Evolutionary conservation across 176 grass and related monocot genomes (phyloP).

Genomic region (Ensete ventricosum): DNA sequence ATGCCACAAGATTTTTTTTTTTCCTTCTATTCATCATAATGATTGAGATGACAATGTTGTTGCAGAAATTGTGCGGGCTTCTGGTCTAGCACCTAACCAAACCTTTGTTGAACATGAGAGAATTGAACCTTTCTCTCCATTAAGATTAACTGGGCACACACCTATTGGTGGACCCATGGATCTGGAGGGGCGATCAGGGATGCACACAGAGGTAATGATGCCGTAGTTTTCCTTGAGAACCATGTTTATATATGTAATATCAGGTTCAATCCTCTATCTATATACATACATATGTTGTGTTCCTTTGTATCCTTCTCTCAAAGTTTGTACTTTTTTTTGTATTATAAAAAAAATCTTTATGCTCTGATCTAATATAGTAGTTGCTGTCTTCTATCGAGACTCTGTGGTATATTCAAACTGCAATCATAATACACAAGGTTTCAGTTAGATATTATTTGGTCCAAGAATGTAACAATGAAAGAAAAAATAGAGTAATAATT

Average conservation of each 20-base stretch:
- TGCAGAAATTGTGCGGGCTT: constrained; percentile 90
- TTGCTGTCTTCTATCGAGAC: too few relatives aligned
- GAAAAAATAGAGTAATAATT: too few relatives aligned
- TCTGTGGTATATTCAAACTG: too few relatives aligned
- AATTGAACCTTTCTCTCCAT: constrained; percentile 76
- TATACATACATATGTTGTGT: not conserved
- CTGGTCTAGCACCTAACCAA: constrained; percentile 60
- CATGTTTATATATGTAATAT: not conserved
- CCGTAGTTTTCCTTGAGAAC: constrained; percentile 3
- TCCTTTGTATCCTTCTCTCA: not conserved
- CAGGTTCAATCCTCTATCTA: not conserved
- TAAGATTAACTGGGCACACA: constrained; percentile 74
- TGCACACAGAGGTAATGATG: constrained; percentile 70
- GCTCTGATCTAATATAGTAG: too few relatives aligned
- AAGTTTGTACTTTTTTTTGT: too few relatives aligned
- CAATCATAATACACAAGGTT: too few relatives aligned
- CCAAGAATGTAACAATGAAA: too few relatives aligned
- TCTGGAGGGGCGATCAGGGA: constrained; percentile 78
- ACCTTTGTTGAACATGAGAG: constrained; percentile 84
- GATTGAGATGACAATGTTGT: constrained; percentile 12
- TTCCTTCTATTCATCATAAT: not conserved
- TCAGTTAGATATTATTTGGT: too few relatives aligned
- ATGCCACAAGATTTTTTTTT: not conserved
- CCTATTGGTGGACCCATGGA: constrained; percentile 95
- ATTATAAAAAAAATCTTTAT: too few relatives aligned